Percentiles rank a stretch among this genome's conserved stretches.
Evolutionary conservation across 345 rosid genomes (phyloP).

Genomic region (Brassica carinata): DNA sequence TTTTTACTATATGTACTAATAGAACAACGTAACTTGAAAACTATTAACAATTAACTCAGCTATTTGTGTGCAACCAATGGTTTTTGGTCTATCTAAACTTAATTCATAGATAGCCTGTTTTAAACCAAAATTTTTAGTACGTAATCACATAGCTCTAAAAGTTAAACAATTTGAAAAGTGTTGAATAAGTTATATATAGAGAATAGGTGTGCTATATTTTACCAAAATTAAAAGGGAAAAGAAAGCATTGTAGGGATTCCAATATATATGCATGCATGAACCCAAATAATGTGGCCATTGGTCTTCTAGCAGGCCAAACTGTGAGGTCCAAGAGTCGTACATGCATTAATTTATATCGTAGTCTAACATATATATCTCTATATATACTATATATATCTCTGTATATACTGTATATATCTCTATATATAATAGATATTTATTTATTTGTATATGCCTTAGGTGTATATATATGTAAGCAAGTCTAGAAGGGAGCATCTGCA

Average conservation of each 20-base stretch:
- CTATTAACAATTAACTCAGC: too few relatives aligned
- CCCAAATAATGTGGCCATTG: conserved; percentile 29
- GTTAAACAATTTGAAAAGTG: neutral
- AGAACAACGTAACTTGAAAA: neutral
- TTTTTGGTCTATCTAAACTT: conserved; percentile 5
- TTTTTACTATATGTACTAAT: neutral
- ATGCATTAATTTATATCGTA: neutral
- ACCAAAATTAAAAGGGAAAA: neutral
- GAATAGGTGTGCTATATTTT: neutral
- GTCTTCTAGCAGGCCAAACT: conserved; percentile 29
- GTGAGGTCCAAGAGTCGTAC: conserved; percentile 30
- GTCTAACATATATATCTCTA: too few relatives aligned
- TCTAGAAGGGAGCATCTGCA: conserved; percentile 19
- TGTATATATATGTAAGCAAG: neutral
- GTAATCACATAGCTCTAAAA: neutral
- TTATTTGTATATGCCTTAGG: neutral
- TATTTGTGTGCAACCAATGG: neutral
- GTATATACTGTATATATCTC: conserved; percentile 1
- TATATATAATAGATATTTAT: neutral
- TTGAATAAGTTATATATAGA: neutral
- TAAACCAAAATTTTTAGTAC: neutral
- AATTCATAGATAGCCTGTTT: neutral
- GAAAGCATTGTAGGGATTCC: neutral
- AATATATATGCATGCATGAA: conserved; percentile 28
- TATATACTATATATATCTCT: too few relatives aligned